Evolutionary conservation across 208 protist genomes (phyloP).

Genomic region (Crithidia thermophila): DNA sequence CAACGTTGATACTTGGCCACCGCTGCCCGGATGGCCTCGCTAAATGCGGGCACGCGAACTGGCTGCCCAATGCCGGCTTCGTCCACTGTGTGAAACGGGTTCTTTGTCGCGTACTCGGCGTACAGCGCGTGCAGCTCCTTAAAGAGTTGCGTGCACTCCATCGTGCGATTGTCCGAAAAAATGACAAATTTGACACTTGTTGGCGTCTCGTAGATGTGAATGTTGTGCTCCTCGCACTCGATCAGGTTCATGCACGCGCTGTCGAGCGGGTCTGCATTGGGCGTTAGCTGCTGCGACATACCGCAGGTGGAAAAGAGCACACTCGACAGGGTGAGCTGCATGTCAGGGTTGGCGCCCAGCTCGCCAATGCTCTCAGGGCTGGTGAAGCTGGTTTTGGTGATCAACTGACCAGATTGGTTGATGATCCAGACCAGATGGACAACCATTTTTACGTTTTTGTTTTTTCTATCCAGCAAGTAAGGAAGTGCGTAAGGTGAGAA

Average conservation of each 20-base stretch:
- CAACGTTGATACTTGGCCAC: constrained; percentile 51
- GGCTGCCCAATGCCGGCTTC: constrained; percentile 84
- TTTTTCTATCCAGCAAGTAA: too few species aligned
- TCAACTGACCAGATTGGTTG: constrained; percentile 87
- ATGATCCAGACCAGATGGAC: constrained; percentile 90
- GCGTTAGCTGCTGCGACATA: constrained; percentile 88
- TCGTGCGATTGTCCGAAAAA: constrained; percentile 70
- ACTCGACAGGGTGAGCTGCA: constrained; percentile 82
- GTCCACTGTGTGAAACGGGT: constrained; percentile 87
- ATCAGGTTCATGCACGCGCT: constrained; percentile 83
- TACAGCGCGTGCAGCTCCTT: constrained; percentile 74
- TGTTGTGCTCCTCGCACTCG: constrained; percentile 85
- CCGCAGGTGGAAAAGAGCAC: constrained; percentile 86
- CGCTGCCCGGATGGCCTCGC: constrained; percentile 49
- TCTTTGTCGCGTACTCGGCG: constrained; percentile 81
- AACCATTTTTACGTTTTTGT: constrained; percentile 43
- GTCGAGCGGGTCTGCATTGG: constrained; percentile 79
- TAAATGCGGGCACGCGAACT: constrained; percentile 84
- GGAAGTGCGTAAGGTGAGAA: neutral
- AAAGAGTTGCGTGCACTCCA: constrained; percentile 56
- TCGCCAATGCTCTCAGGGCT: constrained; percentile 71
- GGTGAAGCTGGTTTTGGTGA: constrained; percentile 78
- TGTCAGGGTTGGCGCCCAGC: constrained; percentile 78
- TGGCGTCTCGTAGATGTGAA: constrained; percentile 87
- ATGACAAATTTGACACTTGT: constrained; percentile 81